Conservation (phyloP, 768 basidiomycete species). For the Mycena filopes region DNA sequence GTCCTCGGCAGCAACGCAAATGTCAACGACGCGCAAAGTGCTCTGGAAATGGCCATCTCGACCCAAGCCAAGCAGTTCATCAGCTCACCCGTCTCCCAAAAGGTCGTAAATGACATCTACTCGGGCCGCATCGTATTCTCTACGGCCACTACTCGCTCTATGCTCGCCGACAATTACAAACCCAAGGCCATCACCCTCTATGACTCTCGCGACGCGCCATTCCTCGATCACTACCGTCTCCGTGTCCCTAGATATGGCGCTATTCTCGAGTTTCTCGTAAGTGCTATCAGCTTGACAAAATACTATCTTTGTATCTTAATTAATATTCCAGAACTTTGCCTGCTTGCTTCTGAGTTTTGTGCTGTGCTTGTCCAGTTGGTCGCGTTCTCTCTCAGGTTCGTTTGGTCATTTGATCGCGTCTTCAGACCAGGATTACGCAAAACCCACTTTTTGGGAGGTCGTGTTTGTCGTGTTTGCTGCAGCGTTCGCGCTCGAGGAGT, state of each 20-base stretch:
- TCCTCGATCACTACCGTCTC: conserved; percentile 85
- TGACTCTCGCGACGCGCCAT: conserved; percentile 70
- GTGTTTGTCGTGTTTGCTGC: conserved; percentile 80
- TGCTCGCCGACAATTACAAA: conserved; percentile 93
- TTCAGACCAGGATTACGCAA: conserved; percentile 65
- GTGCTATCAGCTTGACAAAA: too few relatives aligned
- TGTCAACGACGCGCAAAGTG: conserved; percentile 78
- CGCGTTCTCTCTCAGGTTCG: not conserved
- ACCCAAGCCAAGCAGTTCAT: conserved; percentile 88
- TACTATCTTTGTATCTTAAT: too few relatives aligned
- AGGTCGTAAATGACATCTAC: conserved; percentile 89
- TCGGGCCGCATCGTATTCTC: conserved; percentile 81
- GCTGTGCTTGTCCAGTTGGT: conserved; percentile 78
- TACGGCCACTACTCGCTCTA: conserved; percentile 68
- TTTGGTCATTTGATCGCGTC: conserved; percentile 2
- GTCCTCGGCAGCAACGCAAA: conserved; percentile 67
- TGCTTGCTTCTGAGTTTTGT: conserved; percentile 75
- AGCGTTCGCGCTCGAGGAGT: conserved; percentile 88
- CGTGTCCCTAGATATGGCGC: conserved; percentile 61
- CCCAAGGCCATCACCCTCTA: conserved; percentile 79
- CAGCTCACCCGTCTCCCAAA: conserved; percentile 84
- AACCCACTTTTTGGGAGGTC: conserved; percentile 70
- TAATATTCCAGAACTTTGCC: too few relatives aligned
- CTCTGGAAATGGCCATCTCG: conserved; percentile 93
- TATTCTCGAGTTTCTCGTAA: conserved; percentile 80